A percentile compares a stretch with the other conserved stretches of the same genome.
phyloP scores from a whole-genome alignment of 106 monocot species.

The Narthecium ossifragum region DNA sequence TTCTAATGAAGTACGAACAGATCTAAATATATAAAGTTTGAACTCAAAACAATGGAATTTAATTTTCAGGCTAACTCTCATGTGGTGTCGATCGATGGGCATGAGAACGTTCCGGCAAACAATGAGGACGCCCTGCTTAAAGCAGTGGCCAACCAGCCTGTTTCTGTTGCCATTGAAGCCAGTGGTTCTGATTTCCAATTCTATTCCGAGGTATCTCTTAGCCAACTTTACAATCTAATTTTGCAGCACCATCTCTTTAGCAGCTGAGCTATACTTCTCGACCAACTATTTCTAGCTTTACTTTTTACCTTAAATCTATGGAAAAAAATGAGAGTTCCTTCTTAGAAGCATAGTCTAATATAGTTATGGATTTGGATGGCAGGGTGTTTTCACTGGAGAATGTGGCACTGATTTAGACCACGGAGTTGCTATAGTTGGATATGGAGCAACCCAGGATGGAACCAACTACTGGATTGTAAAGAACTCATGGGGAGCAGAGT shows the following conservation, averaged over 20 bases:
- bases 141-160: slow-evolving; percentile 48
- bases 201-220: slow-evolving; percentile 28
- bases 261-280: no score
- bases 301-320: no score
- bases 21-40: no score
- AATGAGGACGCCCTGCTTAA: slow-evolving; percentile 36
- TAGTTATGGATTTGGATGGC: background rate
- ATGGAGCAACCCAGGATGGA: slow-evolving; percentile 22
- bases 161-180: slow-evolving; percentile 45
- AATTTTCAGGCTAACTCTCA: slow-evolving; percentile 12
- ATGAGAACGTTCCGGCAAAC: slow-evolving; percentile 31
- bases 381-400: slow-evolving; percentile 40
- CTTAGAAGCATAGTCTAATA: no score
- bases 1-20: no score
- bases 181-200: slow-evolving; percentile 42
- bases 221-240: no score
- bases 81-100: slow-evolving; percentile 29
- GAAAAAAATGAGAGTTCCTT: no score
- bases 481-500: slow-evolving; percentile 60
- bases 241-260: no score
- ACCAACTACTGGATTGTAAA: slow-evolving; percentile 61
- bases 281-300: no score
- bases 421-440: slow-evolving; percentile 38
- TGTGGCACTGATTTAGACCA: slow-evolving; percentile 60
- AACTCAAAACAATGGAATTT: no score